Base-by-base conservation (phyloP, 2,329 filamentous ascomycete species). In the Sclerotinia nivalis region DNA sequence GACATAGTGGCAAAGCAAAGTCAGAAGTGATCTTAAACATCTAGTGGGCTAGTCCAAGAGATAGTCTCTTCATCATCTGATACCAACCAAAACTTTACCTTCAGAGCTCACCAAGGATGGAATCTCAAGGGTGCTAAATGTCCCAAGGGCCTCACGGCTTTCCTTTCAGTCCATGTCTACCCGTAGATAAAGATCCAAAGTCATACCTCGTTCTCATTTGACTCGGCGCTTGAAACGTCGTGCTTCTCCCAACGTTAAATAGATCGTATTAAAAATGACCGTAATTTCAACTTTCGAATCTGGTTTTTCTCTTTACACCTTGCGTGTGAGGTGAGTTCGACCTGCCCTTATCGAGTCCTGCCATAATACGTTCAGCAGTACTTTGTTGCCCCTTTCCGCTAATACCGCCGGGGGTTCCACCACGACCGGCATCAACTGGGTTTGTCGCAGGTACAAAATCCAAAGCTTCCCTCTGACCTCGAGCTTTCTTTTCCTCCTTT, bases 321-420 rank as follows among this genome's bases (percentile, higher is more conserved):
- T 76, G 75, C 37, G 74, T 73, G 28, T 76, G 76, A 20, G 77
- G 76, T 50, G 76, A 77, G 69, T 72, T 77, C 47, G 78, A 75
- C 49, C 73, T 72, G 40, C 74, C 75, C 52, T 74, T 73, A 60
- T 79, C 78, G n/a, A 79, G 72, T 1, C 77, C 77, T 12, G 77
- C 77, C 77, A 79, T 78, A 5, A 79, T 69, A 64, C 78, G 74
- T 65, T 79, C 78, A n/a, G 77, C 76, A 12, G 77, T 73, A 69
- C 77, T 78, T 64, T 76, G 74, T 62, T 75, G 76, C 5, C 58
- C 72, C 6, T 66, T 68, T 55, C 74, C 74, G 43, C 60, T 70
- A 15, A 31, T 50, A 25, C 52, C 10, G 52, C 67, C 71, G 12
- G 67, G 75, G 20, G 73, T 75, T 40, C 73, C 76, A 62, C 58